A percentile compares a stretch with the other conserved stretches of the same genome.
Conservation (phyloP, 106 monocot species). For the Posidonia australis region DNA sequence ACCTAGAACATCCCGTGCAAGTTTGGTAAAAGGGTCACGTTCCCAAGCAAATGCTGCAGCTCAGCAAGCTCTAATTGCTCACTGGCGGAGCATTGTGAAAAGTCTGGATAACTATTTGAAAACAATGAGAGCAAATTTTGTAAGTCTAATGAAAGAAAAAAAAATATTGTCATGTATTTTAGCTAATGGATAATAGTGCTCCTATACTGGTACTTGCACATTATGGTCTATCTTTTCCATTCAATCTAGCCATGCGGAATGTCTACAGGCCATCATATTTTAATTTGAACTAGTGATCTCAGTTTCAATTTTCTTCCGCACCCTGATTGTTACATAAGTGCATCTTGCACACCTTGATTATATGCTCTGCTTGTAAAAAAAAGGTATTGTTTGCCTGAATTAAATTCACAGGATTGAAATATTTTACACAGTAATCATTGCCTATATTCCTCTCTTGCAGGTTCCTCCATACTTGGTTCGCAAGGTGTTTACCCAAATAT, state of each 20-base stretch:
- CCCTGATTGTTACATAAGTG: no score
- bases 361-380: background rate
- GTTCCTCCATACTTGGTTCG: conserved; percentile 73
- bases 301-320: no score
- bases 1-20: conserved; percentile 58
- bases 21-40: conserved; percentile 51
- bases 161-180: background rate
- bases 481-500: conserved; percentile 75
- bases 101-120: conserved; percentile 56
- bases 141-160: conserved; percentile 19
- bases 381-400: background rate
- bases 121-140: conserved; percentile 64
- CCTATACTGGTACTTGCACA: no score
- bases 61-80: conserved; percentile 61
- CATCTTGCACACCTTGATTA: no score
- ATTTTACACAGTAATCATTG: background rate
- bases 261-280: no score
- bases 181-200: no score
- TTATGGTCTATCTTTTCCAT: no score
- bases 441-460: conserved; percentile 25
- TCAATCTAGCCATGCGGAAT: no score
- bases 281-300: no score
- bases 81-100: conserved; percentile 82
- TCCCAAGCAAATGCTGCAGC: conserved; percentile 52
- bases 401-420: background rate